Percentiles rank a stretch among this genome's conserved stretches.
Conservation (phyloP, 164 flowering plant genomes). For the Umbellularia californica region DNA sequence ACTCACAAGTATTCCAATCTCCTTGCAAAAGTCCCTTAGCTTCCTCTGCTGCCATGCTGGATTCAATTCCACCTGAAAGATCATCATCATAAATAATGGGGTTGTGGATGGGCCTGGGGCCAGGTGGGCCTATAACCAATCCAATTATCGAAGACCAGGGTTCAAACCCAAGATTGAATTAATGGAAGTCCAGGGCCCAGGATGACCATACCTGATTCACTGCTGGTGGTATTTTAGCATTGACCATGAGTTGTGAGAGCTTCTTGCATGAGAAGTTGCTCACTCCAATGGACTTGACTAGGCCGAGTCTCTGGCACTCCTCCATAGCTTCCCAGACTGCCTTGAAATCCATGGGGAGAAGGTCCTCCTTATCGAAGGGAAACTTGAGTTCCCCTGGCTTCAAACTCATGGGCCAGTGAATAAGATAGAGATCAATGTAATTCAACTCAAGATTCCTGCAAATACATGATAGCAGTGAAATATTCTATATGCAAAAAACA, state of each 20-base stretch:
- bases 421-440: conserved; percentile 18
- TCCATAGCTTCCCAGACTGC: conserved; percentile 16
- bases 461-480: too few species aligned
- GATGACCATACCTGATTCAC: conserved; percentile 11
- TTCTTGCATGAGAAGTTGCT: conserved; percentile 20
- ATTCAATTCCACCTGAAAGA: conserved; percentile 26
- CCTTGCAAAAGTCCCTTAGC: conserved; percentile 23
- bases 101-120: not conserved
- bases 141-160: too few species aligned
- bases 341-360: conserved; percentile 11
- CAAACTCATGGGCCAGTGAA: conserved; percentile 13
- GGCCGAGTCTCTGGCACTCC: conserved; percentile 15
- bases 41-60: conserved; percentile 27
- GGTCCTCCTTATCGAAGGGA: not conserved
- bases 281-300: conserved; percentile 19
- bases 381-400: not conserved
- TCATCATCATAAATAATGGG: not conserved
- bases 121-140: too few species aligned
- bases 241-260: conserved; percentile 6
- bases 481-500: not conserved
- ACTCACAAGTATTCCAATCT: conserved; percentile 20
- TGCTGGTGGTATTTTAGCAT: conserved; percentile 15
- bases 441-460: conserved; percentile 16
- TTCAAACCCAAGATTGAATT: too few species aligned
- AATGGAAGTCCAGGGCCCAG: too few species aligned